Percentiles rank a stretch among this genome's conserved stretches.
Conservation (phyloP, 345 rosid genomes). For the Gossypium mustelinum region DNA sequence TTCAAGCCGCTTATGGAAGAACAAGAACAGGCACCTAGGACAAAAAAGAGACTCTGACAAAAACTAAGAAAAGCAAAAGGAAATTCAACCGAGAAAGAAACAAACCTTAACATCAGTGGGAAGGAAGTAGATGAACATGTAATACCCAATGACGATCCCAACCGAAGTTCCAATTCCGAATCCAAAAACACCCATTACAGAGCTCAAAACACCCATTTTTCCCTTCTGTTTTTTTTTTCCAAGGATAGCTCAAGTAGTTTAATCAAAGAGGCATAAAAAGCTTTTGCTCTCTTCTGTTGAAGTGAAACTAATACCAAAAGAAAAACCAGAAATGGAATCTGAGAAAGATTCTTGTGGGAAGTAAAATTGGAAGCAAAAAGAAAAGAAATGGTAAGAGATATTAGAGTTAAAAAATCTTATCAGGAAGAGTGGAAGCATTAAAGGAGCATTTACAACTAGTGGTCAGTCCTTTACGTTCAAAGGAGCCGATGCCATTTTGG, state of each 20-base stretch:
- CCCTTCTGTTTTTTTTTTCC: too few relatives aligned
- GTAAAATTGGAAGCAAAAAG: not conserved
- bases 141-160: constrained; percentile 71
- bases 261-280: not conserved
- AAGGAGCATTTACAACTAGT: constrained; percentile 28
- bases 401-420: constrained; percentile 10
- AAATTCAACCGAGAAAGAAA: not conserved
- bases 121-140: constrained; percentile 67
- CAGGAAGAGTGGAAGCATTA: constrained; percentile 17
- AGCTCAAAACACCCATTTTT: constrained; percentile 61
- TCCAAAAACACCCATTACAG: constrained; percentile 58
- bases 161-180: constrained; percentile 77
- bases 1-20: not conserved
- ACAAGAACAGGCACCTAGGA: not conserved
- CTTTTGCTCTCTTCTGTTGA: not conserved
- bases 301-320: not conserved
- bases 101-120: constrained; percentile 74
- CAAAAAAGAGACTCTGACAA: not conserved
- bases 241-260: too few relatives aligned
- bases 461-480: constrained; percentile 9
- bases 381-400: not conserved
- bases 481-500: constrained; percentile 22
- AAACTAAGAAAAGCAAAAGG: constrained; percentile 1
- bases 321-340: not conserved
- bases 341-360: not conserved